Evolutionary conservation across 305 asterid species (phyloP).

Genomic region (Fraxinus albicans): DNA sequence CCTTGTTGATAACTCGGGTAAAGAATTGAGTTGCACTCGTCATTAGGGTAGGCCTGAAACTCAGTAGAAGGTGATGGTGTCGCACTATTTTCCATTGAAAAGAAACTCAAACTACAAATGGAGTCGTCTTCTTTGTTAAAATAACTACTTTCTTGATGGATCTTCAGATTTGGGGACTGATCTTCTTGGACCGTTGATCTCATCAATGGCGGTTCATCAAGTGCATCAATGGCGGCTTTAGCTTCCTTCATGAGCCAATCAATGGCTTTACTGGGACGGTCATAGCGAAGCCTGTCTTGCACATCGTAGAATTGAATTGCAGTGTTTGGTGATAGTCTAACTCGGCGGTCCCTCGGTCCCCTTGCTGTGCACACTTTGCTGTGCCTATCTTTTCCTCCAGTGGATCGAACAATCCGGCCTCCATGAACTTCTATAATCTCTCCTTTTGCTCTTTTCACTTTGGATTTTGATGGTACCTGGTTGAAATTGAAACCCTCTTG

Average conservation of each 20-base stretch:
- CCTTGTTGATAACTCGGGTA: conserved; percentile 28
- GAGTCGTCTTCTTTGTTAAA: not conserved
- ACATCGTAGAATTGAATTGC: conserved; percentile 48
- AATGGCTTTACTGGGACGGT: conserved; percentile 45
- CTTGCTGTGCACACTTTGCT: conserved; percentile 40
- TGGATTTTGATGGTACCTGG: conserved; percentile 1
- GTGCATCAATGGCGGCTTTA: conserved; percentile 39
- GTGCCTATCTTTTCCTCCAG: conserved; percentile 37
- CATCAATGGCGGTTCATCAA: not conserved
- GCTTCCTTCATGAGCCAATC: conserved; percentile 47
- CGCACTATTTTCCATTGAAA: not conserved
- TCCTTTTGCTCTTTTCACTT: conserved; percentile 13
- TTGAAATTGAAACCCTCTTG: not conserved
- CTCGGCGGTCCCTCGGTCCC: conserved; percentile 37
- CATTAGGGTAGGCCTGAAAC: conserved; percentile 14
- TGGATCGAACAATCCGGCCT: conserved; percentile 28
- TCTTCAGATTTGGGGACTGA: not conserved
- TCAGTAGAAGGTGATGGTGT: conserved; percentile 3
- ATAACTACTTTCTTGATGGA: not conserved
- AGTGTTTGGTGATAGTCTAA: conserved; percentile 41
- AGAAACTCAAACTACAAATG: conserved; percentile 5
- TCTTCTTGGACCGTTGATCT: not conserved
- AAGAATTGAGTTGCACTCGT: conserved; percentile 1
- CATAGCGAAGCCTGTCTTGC: conserved; percentile 46
- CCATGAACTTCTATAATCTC: conserved; percentile 23